Percentiles rank a stretch among this genome's conserved stretches.
Conservation (phyloP, 75 land plant species). For the Picea glauca region DNA sequence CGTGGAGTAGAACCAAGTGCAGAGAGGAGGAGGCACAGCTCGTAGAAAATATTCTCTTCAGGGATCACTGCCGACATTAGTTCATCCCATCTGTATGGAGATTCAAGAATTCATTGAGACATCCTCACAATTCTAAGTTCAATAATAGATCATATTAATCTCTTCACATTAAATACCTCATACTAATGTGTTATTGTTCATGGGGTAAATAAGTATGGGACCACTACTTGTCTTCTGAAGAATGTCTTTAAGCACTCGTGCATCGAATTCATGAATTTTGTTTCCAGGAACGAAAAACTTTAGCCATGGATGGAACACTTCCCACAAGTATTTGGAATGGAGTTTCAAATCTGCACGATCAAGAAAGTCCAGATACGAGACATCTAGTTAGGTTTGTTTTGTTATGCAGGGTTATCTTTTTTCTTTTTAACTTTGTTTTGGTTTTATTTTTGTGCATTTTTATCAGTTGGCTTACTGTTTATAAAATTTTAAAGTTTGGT, state of each 20-base stretch:
- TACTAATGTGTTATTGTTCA: no score
- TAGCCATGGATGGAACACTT: constrained; percentile 84
- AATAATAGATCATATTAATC: neutral
- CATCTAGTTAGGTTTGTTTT: neutral
- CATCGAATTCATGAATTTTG: constrained; percentile 53
- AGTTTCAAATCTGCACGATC: constrained; percentile 31
- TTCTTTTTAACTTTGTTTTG: no score
- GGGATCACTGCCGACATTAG: constrained; percentile 49
- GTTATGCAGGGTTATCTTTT: constrained; percentile 3
- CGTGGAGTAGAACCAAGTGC: constrained; percentile 31
- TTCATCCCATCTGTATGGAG: constrained; percentile 56
- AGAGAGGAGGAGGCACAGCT: constrained; percentile 60
- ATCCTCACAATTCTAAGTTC: no score
- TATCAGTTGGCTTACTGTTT: no score
- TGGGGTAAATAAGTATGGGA: no score
- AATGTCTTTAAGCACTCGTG: constrained; percentile 55
- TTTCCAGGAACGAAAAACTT: constrained; percentile 68
- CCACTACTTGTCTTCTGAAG: constrained; percentile 31
- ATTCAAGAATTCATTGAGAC: neutral
- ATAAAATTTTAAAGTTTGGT: no score
- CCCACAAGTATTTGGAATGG: constrained; percentile 59
- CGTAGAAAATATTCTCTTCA: constrained; percentile 23
- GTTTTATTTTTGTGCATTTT: no score
- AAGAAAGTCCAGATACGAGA: no score
- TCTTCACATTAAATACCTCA: no score